Percentiles rank a stretch among this genome's conserved stretches.
Evolutionary conservation across 1,139 yeast genomes (phyloP).

Genomic region (Meyerozyma elateridarum): DNA sequence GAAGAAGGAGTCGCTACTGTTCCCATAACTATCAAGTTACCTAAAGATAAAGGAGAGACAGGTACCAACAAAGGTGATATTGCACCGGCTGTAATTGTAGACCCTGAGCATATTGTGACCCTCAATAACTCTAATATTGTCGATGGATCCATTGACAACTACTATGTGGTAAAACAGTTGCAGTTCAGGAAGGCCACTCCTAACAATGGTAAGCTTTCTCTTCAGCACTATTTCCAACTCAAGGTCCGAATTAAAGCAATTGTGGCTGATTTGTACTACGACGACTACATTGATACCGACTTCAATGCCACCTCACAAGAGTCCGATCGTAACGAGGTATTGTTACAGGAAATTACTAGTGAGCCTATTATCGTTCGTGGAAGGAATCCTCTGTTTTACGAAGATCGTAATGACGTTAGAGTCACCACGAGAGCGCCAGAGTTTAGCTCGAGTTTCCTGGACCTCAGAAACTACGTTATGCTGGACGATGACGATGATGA

Average conservation of each 20-base stretch:
- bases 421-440: slow-evolving; percentile 26
- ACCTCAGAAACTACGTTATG: slow-evolving; percentile 10
- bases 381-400: slow-evolving; percentile 60
- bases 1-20: slow-evolving; percentile 25
- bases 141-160: slow-evolving; percentile 28
- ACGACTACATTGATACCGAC: slow-evolving; percentile 37
- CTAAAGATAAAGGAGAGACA: slow-evolving; percentile 22
- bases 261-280: slow-evolving; percentile 41
- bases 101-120: slow-evolving; percentile 28
- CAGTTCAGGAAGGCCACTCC: slow-evolving; percentile 64
- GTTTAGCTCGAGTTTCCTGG: slow-evolving; percentile 19
- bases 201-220: slow-evolving; percentile 53
- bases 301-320: slow-evolving; percentile 16
- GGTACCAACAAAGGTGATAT: slow-evolving; percentile 15
- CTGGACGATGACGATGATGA: slow-evolving; percentile 8
- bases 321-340: slow-evolving; percentile 29
- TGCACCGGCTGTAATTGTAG: slow-evolving; percentile 18
- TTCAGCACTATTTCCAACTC: slow-evolving; percentile 54
- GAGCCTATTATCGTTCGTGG: slow-evolving; percentile 62
- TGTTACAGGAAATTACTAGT: slow-evolving; percentile 31
- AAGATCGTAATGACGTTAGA: slow-evolving; percentile 49
- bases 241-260: slow-evolving; percentile 41
- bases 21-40: slow-evolving; percentile 28
- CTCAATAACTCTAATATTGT: slow-evolving; percentile 23
- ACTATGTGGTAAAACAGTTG: slow-evolving; percentile 36